A percentile compares a stretch with the other conserved stretches of the same genome.
These are phyloP conservation scores for Xylaria curta DNA, from an alignment of 495 filamentous ascomycete species.

Conservation along the genomic window DNA sequence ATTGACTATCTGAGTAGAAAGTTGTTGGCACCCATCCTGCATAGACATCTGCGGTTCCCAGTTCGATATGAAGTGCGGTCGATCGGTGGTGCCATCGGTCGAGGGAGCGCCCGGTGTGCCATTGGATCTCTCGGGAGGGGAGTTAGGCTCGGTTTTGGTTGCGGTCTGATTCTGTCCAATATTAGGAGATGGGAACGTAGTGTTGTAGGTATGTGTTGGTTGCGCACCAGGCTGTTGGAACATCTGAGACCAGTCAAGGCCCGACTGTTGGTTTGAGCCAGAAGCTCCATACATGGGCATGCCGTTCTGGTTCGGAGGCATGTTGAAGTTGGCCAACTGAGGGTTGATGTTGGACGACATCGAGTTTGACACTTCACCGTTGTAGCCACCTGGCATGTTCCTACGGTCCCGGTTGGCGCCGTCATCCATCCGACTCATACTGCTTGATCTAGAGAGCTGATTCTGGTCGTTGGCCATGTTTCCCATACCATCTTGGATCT, in stretches of 20 bases:
- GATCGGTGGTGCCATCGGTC: conserved; percentile 46
- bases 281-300: conserved; percentile 58
- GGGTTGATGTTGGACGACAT: conserved; percentile 63
- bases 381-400: conserved; percentile 60
- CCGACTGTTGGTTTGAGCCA: conserved; percentile 49
- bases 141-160: conserved; percentile 58
- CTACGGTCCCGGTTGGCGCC: conserved; percentile 57
- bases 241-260: conserved; percentile 73
- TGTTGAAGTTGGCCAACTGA: conserved; percentile 61
- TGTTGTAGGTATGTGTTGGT: conserved; percentile 60
- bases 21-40: conserved; percentile 56
- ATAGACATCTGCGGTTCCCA: conserved; percentile 49
- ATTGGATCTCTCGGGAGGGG: conserved; percentile 45
- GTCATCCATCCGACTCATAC: conserved; percentile 60
- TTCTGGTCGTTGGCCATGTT: conserved; percentile 59
- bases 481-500: conserved; percentile 54
- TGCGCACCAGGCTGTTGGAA: conserved; percentile 70
- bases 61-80: conserved; percentile 45
- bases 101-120: conserved; percentile 50
- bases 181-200: conserved; percentile 62
- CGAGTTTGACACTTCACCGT: conserved; percentile 57
- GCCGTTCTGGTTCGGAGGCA: conserved; percentile 59
- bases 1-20: conserved; percentile 56
- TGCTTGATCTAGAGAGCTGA: conserved; percentile 64
- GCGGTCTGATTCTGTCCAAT: conserved; percentile 58